Conservation (phyloP, 495 filamentous ascomycete genomes). For the Thermothielavioides terrestris region DNA sequence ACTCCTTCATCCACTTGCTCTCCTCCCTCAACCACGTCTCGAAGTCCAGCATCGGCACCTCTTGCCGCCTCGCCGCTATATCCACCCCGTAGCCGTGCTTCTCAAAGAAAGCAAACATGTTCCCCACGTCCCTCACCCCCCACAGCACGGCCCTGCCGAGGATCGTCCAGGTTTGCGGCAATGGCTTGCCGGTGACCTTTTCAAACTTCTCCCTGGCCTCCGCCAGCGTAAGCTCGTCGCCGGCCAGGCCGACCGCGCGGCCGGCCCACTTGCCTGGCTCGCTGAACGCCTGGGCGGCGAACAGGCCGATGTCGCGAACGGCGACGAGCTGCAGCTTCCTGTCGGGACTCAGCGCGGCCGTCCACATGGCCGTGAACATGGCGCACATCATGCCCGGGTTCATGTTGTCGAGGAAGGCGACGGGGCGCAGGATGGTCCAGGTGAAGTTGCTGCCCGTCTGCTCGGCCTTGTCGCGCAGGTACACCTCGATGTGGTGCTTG, state of each 20-base stretch:
- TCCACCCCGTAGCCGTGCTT: conserved; percentile 53
- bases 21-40: conserved; percentile 52
- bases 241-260: conserved; percentile 23
- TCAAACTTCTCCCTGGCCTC: conserved; percentile 43
- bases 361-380: conserved; percentile 49
- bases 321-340: conserved; percentile 52
- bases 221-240: conserved; percentile 24
- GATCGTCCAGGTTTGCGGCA: conserved; percentile 44
- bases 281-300: conserved; percentile 50
- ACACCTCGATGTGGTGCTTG: conserved; percentile 58
- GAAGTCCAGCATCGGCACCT: conserved; percentile 51
- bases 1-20: conserved; percentile 28
- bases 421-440: conserved; percentile 54
- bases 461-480: conserved; percentile 40
- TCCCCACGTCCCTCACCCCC: conserved; percentile 43
- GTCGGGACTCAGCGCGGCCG: conserved; percentile 27
- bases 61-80: conserved; percentile 42
- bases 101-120: conserved; percentile 59
- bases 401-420: conserved; percentile 58
- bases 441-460: conserved; percentile 24
- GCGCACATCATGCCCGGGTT: conserved; percentile 44
- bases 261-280: conserved; percentile 24
- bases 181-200: conserved; percentile 35
- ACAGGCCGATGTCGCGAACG: conserved; percentile 54
- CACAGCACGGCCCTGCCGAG: conserved; percentile 34